Evolutionary conservation across 1,284 basidiomycete species (phyloP).

Genomic region (Sporisorium iseilematis-ciliati): DNA sequence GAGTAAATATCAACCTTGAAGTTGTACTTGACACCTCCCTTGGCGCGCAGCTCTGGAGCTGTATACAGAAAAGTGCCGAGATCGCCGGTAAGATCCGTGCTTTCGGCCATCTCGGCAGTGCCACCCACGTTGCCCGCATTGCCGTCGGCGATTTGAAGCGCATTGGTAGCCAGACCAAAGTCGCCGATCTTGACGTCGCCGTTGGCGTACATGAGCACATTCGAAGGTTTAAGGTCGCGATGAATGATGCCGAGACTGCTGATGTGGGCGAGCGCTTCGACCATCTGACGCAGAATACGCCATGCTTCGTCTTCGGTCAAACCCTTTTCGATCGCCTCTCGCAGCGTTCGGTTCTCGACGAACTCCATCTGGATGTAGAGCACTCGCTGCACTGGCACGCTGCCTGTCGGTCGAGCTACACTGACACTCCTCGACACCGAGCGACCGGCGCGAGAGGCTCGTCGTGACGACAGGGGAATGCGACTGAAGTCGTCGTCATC

Average conservation of each 20-base stretch:
- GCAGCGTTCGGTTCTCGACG: conserved; percentile 67
- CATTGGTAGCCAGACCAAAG: conserved; percentile 80
- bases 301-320: conserved; percentile 78
- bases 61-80: conserved; percentile 94
- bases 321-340: conserved; percentile 67
- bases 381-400: conserved; percentile 74
- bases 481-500: conserved; percentile 48
- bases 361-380: conserved; percentile 88
- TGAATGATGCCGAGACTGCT: conserved; percentile 88
- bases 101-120: conserved; percentile 75
- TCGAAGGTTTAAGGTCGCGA: conserved; percentile 75
- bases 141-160: conserved; percentile 57
- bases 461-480: conserved; percentile 37
- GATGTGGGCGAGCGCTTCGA: conserved; percentile 88
- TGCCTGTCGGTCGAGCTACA: conserved; percentile 12
- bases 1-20: conserved; percentile 95
- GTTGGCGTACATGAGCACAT: conserved; percentile 70
- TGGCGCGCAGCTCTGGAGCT: conserved; percentile 76
- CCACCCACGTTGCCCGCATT: conserved; percentile 72
- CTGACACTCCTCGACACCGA: conserved; percentile 40
- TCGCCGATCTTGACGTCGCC: conserved; percentile 95
- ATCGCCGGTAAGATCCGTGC: conserved; percentile 74
- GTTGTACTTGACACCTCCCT: conserved; percentile 75
- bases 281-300: conserved; percentile 90
- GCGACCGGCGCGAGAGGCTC: conserved; percentile 34